These are phyloP conservation scores for Umbelopsis sp. DNA, from an alignment of 192 early-diverging fungal genomes.

Conservation along the genomic window DNA sequence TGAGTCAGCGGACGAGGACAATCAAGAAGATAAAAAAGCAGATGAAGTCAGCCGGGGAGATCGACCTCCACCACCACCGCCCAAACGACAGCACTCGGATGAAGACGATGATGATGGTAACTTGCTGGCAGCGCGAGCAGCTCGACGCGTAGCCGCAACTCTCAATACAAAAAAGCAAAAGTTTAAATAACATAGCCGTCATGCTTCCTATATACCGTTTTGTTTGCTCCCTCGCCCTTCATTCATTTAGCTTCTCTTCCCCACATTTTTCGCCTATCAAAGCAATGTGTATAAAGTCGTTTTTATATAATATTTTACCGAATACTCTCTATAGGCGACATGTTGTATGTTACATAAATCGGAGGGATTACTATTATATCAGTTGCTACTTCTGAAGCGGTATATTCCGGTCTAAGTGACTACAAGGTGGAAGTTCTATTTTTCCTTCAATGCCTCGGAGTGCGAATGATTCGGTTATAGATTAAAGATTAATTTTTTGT, in stretches of 20 bases:
- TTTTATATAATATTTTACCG: background rate
- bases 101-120: constrained; percentile 18
- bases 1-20: background rate
- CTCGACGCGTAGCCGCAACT: constrained; percentile 12
- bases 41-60: background rate
- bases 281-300: constrained; percentile 17
- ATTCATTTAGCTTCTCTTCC: background rate
- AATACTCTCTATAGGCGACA: too few species aligned
- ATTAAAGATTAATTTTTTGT: too few species aligned
- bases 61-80: constrained; percentile 12
- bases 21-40: background rate
- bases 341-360: too few species aligned
- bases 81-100: constrained; percentile 11
- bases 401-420: too few species aligned
- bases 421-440: too few species aligned
- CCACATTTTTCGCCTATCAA: constrained; percentile 12
- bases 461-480: too few species aligned
- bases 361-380: too few species aligned
- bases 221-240: background rate
- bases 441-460: too few species aligned
- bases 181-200: constrained; percentile 10
- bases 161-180: constrained; percentile 20
- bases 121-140: constrained; percentile 6
- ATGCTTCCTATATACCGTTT: constrained; percentile 18
- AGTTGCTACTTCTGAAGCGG: too few species aligned